Evolutionary conservation across 768 basidiomycete genomes (phyloP).

Genomic region (Phlebiopsis flavidoalba): DNA sequence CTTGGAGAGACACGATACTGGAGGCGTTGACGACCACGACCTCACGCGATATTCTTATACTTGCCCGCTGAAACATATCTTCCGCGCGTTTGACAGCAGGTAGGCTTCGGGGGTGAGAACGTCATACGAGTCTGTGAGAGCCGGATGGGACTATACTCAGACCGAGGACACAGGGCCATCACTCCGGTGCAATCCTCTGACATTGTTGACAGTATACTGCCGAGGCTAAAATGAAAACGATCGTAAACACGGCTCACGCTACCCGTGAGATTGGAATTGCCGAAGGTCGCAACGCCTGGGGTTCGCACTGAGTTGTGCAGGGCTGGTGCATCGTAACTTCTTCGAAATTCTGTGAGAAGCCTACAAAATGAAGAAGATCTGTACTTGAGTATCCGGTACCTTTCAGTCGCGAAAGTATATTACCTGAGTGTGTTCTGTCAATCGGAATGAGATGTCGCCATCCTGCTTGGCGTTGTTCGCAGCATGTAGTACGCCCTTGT

Average conservation of each 20-base stretch:
- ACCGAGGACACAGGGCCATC: background rate
- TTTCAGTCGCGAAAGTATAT: too few relatives aligned
- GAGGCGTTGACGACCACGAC: background rate
- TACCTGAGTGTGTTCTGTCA: too few relatives aligned
- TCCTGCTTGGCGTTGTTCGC: too few relatives aligned
- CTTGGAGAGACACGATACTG: background rate
- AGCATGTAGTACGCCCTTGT: background rate
- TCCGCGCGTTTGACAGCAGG: background rate
- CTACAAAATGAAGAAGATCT: too few relatives aligned
- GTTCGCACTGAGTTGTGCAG: too few relatives aligned
- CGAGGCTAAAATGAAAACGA: background rate
- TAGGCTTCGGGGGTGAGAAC: background rate
- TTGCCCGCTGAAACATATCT: background rate
- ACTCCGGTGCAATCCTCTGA: background rate
- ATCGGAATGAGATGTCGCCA: too few relatives aligned
- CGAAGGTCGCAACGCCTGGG: too few relatives aligned
- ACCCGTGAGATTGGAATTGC: too few relatives aligned
- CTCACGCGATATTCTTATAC: background rate
- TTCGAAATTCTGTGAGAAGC: too few relatives aligned
- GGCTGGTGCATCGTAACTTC: too few relatives aligned
- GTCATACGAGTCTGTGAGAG: background rate
- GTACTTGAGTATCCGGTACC: too few relatives aligned
- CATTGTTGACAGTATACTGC: background rate
- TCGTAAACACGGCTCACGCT: background rate
- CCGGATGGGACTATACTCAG: too few relatives aligned